Evolutionary conservation across 805 yeast species (phyloP).

Genomic region (Saccharomycopsis javanensis): DNA sequence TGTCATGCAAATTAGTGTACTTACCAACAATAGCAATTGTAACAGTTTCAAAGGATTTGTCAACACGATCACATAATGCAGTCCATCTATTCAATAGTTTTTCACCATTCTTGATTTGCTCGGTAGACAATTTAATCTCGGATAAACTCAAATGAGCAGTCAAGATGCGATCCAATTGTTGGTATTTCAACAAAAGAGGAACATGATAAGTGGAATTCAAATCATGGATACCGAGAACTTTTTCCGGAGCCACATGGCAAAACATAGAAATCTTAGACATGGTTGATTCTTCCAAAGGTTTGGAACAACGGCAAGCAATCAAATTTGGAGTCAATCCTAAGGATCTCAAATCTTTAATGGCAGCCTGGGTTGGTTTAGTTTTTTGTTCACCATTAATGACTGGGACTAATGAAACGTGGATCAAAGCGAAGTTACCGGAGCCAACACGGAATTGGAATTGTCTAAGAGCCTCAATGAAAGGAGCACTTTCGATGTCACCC

Average conservation of each 20-base stretch:
- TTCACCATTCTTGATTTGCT: conserved; percentile 56
- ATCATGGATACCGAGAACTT: conserved; percentile 94
- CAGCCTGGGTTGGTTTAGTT: conserved; percentile 99
- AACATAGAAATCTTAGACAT: conserved; percentile 96
- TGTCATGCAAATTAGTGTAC: conserved; percentile 91
- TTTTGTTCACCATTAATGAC: conserved; percentile 98
- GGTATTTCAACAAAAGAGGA: conserved; percentile 83
- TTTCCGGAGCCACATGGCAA: conserved; percentile 97
- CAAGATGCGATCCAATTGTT: conserved; percentile 69
- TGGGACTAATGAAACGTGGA: conserved; percentile 95
- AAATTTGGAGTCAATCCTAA: conserved; percentile 92
- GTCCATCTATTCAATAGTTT: conserved; percentile 70
- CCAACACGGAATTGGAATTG: conserved; percentile 99
- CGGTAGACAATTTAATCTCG: conserved; percentile 36
- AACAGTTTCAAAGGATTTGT: conserved; percentile 75
- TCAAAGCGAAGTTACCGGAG: conserved; percentile 82
- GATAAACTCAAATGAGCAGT: conserved; percentile 55
- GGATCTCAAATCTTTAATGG: conserved; percentile 91
- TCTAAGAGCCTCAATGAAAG: conserved; percentile 97
- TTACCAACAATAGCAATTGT: conserved; percentile 96
- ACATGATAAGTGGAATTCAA: conserved; percentile 96
- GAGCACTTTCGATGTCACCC: conserved; percentile 98
- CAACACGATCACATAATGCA: conserved; percentile 66
- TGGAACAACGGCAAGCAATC: conserved; percentile 95
- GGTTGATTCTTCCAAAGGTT: conserved; percentile 71